phyloP scores from a whole-genome alignment of 176 grass and related monocot genomes.

The Oryza punctata region DNA sequence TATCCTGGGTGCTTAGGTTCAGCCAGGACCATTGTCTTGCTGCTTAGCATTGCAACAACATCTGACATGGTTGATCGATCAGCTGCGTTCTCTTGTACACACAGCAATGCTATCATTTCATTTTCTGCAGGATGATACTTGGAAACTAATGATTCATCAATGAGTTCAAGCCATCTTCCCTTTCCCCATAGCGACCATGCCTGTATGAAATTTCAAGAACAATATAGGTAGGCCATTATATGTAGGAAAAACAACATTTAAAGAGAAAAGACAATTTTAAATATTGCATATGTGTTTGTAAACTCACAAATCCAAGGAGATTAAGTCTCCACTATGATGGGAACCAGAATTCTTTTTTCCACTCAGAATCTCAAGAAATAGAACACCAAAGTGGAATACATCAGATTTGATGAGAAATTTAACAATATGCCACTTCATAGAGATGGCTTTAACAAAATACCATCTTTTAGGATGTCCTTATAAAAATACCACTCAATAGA shows the following conservation, averaged over 20 bases:
- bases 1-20: neutral
- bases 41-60: neutral
- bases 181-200: neutral
- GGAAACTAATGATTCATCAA: neutral
- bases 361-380: constrained; percentile 30
- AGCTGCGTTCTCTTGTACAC: neutral
- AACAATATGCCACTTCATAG: too few species aligned
- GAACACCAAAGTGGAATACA: constrained; percentile 29
- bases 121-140: neutral
- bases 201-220: neutral
- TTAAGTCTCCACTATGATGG: neutral
- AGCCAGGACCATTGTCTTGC: neutral
- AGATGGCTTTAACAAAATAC: too few species aligned
- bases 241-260: neutral
- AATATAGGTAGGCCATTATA: too few species aligned
- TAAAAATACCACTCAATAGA: too few species aligned
- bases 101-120: neutral
- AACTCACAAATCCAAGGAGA: neutral
- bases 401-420: constrained; percentile 21
- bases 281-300: neutral
- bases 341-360: neutral
- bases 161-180: constrained; percentile 6
- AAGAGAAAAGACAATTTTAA: neutral
- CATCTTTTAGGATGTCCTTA: too few species aligned
- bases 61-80: constrained; percentile 15